Evolutionary conservation across 345 rosid genomes (phyloP), one percentile per base, ranked within the genome.

Genomic region (Boechera retrofracta): DNA sequence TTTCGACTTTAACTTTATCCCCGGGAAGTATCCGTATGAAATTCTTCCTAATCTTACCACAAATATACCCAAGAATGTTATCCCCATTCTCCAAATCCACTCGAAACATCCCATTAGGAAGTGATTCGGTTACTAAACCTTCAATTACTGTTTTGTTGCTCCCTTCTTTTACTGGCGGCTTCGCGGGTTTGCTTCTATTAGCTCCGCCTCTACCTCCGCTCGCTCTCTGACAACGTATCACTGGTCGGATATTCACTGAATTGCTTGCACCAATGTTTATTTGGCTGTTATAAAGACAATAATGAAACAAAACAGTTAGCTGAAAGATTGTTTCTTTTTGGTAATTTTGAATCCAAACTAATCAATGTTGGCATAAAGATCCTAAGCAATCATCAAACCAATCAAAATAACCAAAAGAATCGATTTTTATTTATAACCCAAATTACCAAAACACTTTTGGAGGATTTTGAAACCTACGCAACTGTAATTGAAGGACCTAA

Each of bases 11-110:
- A 3, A 94, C 98, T 77, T 89, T 91, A 64, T 92, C 98, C 0
- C 97, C 97, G 1, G 98, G 98, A 65, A 94, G 78, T 26, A 94
- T 90, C 28, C 97, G 79, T 1, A 92, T 87, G 72, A 86, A 89
- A n/a, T 90, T 94, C 85, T 90, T 86, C 77, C 97, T 76, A 10
- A 94, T 94, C 85, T 86, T 92, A 31, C 98, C 98, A 15, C 97
- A 92, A 54, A 89, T 87, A 41, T 94, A 92, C n/a, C 97, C 98
- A 15, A 94, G 85, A 64, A 94, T 80, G 64, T 86, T 67, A 59
- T 72, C 84, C 6, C 84, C 70, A 28, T 88, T 89, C 78, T 88
- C 94, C 63, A 91, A 72, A 60, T 73, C 81, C 0, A 91, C 88
- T 48, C 89, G 83, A 71, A 89, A 91, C 97, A 89, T 89, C 3